These are phyloP conservation scores for Tetramitus jugosus DNA, from an alignment of 208 protist genomes.

Conservation along the genomic window DNA sequence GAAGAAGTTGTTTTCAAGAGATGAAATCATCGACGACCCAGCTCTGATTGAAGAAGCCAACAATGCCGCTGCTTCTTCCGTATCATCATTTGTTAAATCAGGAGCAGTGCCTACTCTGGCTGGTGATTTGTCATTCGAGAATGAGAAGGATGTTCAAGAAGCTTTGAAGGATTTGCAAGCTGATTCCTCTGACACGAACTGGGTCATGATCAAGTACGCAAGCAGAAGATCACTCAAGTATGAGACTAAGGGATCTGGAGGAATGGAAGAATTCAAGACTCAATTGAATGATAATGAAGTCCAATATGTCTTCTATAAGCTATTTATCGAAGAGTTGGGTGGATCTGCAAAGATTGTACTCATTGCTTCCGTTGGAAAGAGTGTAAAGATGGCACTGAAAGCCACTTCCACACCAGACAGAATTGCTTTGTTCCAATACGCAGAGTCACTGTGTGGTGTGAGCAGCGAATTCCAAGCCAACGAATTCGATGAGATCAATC, in stretches of 20 bases:
- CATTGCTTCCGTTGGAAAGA: constrained; percentile 4
- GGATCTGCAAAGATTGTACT: constrained; percentile 9
- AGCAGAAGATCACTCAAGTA: background rate
- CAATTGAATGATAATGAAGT: background rate
- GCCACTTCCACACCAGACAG: background rate
- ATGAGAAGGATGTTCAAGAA: background rate
- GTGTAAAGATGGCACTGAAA: background rate
- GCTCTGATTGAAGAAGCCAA: background rate
- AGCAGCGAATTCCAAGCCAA: background rate
- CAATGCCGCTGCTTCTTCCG: background rate
- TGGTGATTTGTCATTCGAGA: background rate
- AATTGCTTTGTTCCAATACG: background rate
- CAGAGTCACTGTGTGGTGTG: background rate
- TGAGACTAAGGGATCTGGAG: too few relatives aligned
- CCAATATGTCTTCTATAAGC: background rate
- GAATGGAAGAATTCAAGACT: background rate
- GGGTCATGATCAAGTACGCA: background rate
- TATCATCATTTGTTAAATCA: too few relatives aligned
- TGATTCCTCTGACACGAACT: background rate
- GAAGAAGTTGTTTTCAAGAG: background rate
- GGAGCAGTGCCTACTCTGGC: too few relatives aligned
- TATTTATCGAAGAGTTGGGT: constrained; percentile 4
- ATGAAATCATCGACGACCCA: background rate
- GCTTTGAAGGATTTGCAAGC: background rate
- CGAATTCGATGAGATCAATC: background rate